Conservation (phyloP, 192 early-diverging fungal species). For the Umbelopsis vinacea region DNA sequence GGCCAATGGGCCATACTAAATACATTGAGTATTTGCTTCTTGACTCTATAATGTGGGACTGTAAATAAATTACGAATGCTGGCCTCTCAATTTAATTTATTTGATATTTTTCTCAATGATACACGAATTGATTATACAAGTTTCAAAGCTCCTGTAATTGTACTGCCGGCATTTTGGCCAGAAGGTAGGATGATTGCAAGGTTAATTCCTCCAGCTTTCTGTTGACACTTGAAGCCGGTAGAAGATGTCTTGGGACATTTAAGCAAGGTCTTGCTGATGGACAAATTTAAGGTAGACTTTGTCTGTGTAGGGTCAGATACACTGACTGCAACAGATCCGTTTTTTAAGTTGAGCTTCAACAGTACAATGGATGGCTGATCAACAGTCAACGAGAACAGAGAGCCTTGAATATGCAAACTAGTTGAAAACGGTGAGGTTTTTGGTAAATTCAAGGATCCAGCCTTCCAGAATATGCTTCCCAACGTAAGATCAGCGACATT, state of each 20-base stretch:
- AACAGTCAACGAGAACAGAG: neutral
- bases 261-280: neutral
- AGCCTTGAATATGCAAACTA: neutral
- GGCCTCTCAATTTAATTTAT: neutral
- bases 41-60: too few relatives aligned
- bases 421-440: neutral
- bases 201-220: neutral
- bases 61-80: neutral
- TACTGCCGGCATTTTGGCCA: conserved; percentile 23
- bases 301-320: conserved; percentile 29
- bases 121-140: neutral
- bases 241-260: conserved; percentile 7
- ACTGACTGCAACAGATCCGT: neutral
- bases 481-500: conserved; percentile 4
- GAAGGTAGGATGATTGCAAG: conserved; percentile 18
- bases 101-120: too few relatives aligned
- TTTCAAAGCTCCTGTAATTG: neutral
- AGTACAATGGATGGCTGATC: conserved; percentile 23
- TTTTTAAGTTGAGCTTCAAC: neutral
- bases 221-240: conserved; percentile 2
- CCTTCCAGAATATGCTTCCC: conserved; percentile 12
- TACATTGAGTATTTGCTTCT: too few relatives aligned
- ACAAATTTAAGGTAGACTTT: neutral
- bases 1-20: too few relatives aligned
- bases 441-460: conserved; percentile 7